Evolutionary conservation across 192 early-diverging fungal species (phyloP), one percentile per base, ranked within the genome.

Genomic region (Coemansia sp.): DNA sequence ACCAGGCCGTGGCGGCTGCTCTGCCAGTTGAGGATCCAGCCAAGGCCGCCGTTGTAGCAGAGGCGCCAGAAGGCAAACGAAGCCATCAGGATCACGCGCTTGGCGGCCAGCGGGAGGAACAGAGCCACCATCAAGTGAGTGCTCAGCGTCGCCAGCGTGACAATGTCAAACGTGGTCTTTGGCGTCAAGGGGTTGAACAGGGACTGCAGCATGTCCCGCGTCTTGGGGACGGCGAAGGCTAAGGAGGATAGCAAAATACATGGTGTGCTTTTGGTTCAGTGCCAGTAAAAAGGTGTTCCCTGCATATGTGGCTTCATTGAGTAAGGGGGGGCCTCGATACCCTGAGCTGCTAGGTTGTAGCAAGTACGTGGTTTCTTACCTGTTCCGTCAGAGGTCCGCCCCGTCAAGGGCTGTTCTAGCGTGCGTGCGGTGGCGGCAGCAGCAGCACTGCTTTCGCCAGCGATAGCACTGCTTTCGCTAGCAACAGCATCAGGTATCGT

Each of bases 51-150:
- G 73, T 96, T 95, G 83, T 97, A 97, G 60, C 87, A 86, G 31
- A 87, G 67, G 59, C 96, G 88, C 95, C 95, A 98, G 67, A 93
- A 93, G 8, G 91, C 57, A 76, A 96, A 96, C 15, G 93, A 68
- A 6, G 83, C 70, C 59, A 97, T 47, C 71, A 94, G 93, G 31
- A 93, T 56, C 59, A 65, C 76, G 37, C 84, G 87, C 60, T 81
- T 82, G 66, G 82, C 62, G 3, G 64, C 77, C 53, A 84, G 56
- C 32, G 89, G 85, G 68, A 92, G 68, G 9, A 85, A 59, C 37
- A 94, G 87, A 62, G 92, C 89, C 38, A 92, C 65, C n/a, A 84
- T 49, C 65, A 92, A 79, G 59, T 91, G 85, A 15, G 86, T 59
- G 25, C 84, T 84, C 69, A 94, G 89, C 20, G 87, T 85, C 40